Conservation (phyloP, 2,329 filamentous ascomycete species). For the Leptographium radiaticola region DNA sequence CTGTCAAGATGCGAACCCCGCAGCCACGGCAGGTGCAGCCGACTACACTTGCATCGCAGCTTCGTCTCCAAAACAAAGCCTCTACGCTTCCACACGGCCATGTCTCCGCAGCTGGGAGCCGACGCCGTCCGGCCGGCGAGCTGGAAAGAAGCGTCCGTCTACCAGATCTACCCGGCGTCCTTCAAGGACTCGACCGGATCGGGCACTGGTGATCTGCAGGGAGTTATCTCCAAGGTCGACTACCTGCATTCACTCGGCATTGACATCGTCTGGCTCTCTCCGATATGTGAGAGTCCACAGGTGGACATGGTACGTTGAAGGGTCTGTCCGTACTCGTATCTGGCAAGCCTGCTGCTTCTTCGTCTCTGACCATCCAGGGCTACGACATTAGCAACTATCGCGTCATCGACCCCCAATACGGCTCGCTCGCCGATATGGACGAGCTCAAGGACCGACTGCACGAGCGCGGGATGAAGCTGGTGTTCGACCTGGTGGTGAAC, state of each 20-base stretch:
- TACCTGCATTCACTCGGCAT: conserved; percentile 49
- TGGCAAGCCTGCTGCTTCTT: neutral
- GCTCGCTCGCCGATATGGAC: conserved; percentile 51
- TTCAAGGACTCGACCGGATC: conserved; percentile 43
- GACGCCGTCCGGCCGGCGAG: neutral
- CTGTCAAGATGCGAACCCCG: neutral
- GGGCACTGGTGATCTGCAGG: conserved; percentile 51
- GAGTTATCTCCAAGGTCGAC: conserved; percentile 50
- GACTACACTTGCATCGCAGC: neutral
- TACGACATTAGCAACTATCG: conserved; percentile 56
- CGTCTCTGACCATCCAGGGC: conserved; percentile 19
- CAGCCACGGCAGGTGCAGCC: neutral
- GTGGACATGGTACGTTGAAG: conserved; percentile 25
- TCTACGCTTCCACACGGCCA: neutral
- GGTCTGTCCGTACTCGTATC: neutral
- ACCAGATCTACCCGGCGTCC: conserved; percentile 37
- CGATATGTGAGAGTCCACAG: conserved; percentile 40
- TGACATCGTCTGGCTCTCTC: conserved; percentile 47
- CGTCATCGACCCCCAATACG: conserved; percentile 36
- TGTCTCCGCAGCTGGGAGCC: neutral
- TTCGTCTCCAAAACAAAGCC: neutral
- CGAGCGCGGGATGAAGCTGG: conserved; percentile 36
- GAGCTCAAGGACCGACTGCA: conserved; percentile 45
- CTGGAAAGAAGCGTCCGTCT: conserved; percentile 8
- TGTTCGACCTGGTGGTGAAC: conserved; percentile 65